These are phyloP conservation scores for Hysterangium stoloniferum DNA, from an alignment of 768 basidiomycete species.

Conservation along the genomic window DNA sequence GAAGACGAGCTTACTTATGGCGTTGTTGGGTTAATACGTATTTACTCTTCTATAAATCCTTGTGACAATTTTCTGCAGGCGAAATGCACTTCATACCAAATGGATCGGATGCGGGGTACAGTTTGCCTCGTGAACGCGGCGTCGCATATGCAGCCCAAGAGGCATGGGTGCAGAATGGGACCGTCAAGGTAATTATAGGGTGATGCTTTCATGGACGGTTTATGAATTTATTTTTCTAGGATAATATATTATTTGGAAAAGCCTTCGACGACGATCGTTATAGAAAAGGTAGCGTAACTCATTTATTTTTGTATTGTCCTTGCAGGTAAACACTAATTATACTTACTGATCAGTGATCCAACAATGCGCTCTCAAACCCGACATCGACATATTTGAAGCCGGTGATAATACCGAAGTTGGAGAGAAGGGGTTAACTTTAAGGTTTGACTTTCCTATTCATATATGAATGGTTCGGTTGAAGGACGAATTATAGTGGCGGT, in stretches of 20 bases:
- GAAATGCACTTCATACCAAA: conserved; percentile 17
- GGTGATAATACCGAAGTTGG: too few relatives aligned
- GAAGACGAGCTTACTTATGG: too few relatives aligned
- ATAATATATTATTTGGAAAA: conserved; percentile 31
- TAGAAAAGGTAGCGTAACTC: conserved; percentile 17
- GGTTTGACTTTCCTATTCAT: conserved; percentile 14
- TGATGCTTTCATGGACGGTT: conserved; percentile 16
- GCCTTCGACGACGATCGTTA: conserved; percentile 28
- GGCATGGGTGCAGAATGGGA: conserved; percentile 31
- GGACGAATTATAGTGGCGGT: conserved; percentile 29
- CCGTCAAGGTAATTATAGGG: conserved; percentile 14
- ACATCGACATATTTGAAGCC: too few relatives aligned
- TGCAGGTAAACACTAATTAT: neutral
- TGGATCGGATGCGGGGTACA: conserved; percentile 28
- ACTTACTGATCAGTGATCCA: conserved; percentile 15
- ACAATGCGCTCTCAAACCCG: conserved; percentile 26
- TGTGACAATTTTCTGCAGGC: neutral
- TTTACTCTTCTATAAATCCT: neutral
- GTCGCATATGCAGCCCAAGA: conserved; percentile 37
- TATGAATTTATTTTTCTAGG: conserved; percentile 24
- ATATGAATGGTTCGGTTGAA: neutral
- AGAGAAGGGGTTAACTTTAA: too few relatives aligned
- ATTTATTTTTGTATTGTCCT: neutral
- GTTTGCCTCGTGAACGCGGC: conserved; percentile 30
- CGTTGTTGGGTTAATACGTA: neutral